phyloP scores from a whole-genome alignment of 2,329 filamentous ascomycete genomes.

The Corynespora cassiicola region DNA sequence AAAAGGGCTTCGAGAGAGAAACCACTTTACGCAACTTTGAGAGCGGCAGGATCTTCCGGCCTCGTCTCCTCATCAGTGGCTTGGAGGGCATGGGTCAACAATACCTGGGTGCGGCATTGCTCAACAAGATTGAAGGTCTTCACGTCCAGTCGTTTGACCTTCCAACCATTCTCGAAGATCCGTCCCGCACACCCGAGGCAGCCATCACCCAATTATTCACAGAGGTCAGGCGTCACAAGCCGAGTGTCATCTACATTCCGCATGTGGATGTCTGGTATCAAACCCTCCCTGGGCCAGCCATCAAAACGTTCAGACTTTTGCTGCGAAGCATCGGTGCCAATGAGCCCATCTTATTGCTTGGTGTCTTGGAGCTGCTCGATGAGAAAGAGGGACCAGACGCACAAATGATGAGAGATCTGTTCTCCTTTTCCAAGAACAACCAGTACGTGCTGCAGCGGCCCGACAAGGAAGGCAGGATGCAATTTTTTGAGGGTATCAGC shows the following conservation, averaged over 20 bases:
- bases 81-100: slow-evolving; percentile 88
- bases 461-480: slow-evolving; percentile 68
- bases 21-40: slow-evolving; percentile 77
- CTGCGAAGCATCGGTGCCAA: slow-evolving; percentile 84
- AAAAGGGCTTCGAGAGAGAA: slow-evolving; percentile 85
- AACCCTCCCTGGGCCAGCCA: slow-evolving; percentile 67
- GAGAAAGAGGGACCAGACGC: slow-evolving; percentile 62
- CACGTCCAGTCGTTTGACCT: slow-evolving; percentile 96
- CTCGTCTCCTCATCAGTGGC: slow-evolving; percentile 84
- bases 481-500: slow-evolving; percentile 80
- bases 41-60: slow-evolving; percentile 84
- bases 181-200: slow-evolving; percentile 80
- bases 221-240: slow-evolving; percentile 92
- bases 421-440: slow-evolving; percentile 84
- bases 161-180: slow-evolving; percentile 83
- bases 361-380: slow-evolving; percentile 76
- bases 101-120: slow-evolving; percentile 82
- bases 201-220: slow-evolving; percentile 89
- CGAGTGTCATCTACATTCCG: slow-evolving; percentile 93
- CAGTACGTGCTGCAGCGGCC: slow-evolving; percentile 74
- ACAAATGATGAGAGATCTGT: slow-evolving; percentile 76
- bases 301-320: slow-evolving; percentile 84
- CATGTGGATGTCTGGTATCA: slow-evolving; percentile 88
- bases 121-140: slow-evolving; percentile 91
- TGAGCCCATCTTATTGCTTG: slow-evolving; percentile 86